Evolutionary conservation across 1,284 basidiomycete genomes (phyloP), one percentile per base, ranked within the genome.

Genomic region (Heterobasidion annosum): DNA sequence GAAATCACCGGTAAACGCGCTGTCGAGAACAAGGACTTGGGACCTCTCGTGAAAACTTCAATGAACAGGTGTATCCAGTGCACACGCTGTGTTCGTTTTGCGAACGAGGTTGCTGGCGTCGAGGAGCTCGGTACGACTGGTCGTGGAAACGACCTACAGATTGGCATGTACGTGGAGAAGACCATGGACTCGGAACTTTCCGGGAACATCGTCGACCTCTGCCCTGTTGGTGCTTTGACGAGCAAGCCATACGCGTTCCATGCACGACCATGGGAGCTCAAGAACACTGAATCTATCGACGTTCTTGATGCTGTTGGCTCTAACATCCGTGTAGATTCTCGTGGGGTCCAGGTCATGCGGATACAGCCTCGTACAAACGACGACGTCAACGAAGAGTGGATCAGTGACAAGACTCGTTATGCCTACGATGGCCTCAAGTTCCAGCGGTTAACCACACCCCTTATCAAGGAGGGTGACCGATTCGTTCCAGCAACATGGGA

Each of bases 1-100:
- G 96, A 99, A 76, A 92, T 97, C 58, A 85, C 91, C 2, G 97
- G 96, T 63, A 99, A 99, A 75, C 92, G 96, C 58, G 96, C 97
- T 1, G 91, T 97, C 16, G 96, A 98, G 73, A 91, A 99, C 81
- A 99, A 99, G 78, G 89, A 99, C 67, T 81, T 99, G 35, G 97
- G 97, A 6, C 97, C 97, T 10, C 82, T 99, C 50, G 93, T 99
- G 70, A 99, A 99, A 78, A 98, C 97, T 3, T 93, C 91, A 58
- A 99, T 99, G 96, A 99, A 95, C 71, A 85, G 96, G 56, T 99
- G 97, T 76, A 99, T 99, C 64, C 97, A 99, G 72, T 99, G 96
- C 76, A 99, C 96, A 12, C 93, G 97, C 61, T 99, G 97, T 69
- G 93, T 99, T 42, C 91, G 97, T 58, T 99, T 98, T 69, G 95